Percentiles rank a stretch among this genome's conserved stretches.
Conservation (phyloP, 148 eudicot species). For the Bassia scoparia region DNA sequence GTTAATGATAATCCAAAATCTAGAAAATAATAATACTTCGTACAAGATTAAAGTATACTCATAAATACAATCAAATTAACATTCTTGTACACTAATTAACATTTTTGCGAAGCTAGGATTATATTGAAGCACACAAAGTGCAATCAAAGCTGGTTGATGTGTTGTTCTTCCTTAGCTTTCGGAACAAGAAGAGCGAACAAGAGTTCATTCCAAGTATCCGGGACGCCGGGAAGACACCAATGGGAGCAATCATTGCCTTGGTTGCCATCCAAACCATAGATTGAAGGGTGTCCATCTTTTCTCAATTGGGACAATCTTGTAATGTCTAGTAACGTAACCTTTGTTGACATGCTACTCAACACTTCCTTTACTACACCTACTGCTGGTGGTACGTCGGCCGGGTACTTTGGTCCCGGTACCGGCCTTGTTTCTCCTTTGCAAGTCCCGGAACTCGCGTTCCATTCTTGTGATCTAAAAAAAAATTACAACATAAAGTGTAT, state of each 20-base stretch:
- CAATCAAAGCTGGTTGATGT: background rate
- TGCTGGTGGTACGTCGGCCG: slow-evolving; percentile 26
- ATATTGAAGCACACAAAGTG: too few relatives aligned
- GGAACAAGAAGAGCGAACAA: slow-evolving; percentile 27
- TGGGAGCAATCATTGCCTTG: slow-evolving; percentile 53
- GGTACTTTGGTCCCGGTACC: slow-evolving; percentile 28
- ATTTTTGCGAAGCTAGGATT: too few relatives aligned
- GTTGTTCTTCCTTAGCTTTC: background rate
- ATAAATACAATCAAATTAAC: too few relatives aligned
- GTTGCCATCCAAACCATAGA: slow-evolving; percentile 26
- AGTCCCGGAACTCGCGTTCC: slow-evolving; percentile 32
- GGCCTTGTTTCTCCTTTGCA: slow-evolving; percentile 40
- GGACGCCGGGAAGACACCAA: slow-evolving; percentile 67
- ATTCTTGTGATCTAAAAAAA: slow-evolving; percentile 31
- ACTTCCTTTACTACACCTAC: slow-evolving; percentile 31
- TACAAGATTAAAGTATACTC: too few relatives aligned
- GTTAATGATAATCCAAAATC: too few relatives aligned
- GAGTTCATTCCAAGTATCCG: slow-evolving; percentile 57
- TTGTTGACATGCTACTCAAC: slow-evolving; percentile 26
- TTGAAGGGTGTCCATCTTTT: slow-evolving; percentile 57
- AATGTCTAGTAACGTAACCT: slow-evolving; percentile 39
- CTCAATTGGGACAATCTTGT: slow-evolving; percentile 46
- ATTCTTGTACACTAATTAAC: too few relatives aligned
- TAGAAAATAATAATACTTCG: too few relatives aligned
- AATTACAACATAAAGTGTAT: background rate